A percentile compares a stretch with the other conserved stretches of the same genome.
These are phyloP conservation scores for Aspergillus biplanus DNA, from an alignment of 495 filamentous ascomycete species.

Conservation along the genomic window DNA sequence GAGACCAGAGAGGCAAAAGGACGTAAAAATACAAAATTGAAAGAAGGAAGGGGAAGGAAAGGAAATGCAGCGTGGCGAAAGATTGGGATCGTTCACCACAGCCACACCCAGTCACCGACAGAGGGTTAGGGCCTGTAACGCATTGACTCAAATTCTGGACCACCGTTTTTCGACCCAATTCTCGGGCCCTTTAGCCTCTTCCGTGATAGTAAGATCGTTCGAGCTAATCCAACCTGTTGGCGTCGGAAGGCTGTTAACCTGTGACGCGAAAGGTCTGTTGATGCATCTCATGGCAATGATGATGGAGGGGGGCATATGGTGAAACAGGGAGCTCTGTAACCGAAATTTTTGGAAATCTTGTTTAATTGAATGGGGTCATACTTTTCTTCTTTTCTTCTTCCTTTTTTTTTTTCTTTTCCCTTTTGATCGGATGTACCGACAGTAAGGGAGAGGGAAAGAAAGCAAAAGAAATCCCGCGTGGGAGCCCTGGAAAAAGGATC, in stretches of 20 bases:
- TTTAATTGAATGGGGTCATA: neutral
- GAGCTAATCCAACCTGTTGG: constrained; percentile 19
- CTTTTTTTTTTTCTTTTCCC: neutral
- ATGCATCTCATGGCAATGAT: constrained; percentile 14
- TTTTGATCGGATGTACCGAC: neutral
- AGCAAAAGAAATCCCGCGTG: constrained; percentile 1
- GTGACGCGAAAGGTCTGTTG: constrained; percentile 22
- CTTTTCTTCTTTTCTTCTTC: neutral
- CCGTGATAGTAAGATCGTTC: constrained; percentile 18
- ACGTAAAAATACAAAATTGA: neutral
- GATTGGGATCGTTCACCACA: constrained; percentile 13
- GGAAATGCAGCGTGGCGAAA: constrained; percentile 3
- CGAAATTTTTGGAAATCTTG: too few species aligned
- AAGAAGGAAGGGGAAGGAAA: neutral
- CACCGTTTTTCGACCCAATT: constrained; percentile 14
- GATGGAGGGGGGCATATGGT: neutral
- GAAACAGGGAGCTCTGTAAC: neutral
- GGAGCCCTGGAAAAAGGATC: neutral
- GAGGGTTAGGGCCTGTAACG: neutral
- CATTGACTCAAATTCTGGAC: constrained; percentile 16
- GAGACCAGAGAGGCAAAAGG: neutral
- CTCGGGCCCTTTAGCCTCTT: constrained; percentile 15
- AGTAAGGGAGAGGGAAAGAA: neutral
- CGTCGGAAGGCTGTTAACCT: constrained; percentile 7
- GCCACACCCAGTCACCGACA: neutral